Base-by-base conservation (phyloP, 345 rosid species). In the Citrus trifoliata region DNA sequence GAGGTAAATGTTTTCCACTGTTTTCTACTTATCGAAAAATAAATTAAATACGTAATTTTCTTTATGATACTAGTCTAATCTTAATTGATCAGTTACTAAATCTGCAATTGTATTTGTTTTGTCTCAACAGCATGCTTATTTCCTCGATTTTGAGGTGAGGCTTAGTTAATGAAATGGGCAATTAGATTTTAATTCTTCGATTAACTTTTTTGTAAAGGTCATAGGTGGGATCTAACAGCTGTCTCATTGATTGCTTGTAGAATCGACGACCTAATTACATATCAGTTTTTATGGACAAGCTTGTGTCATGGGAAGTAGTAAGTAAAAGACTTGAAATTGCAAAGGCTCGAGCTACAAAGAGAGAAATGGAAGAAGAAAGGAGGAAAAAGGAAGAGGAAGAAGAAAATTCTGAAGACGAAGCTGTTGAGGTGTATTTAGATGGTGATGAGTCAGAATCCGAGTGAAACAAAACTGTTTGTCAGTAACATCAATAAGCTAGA, bases 241-340 rank as follows among this genome's bases (percentile, higher is more conserved):
- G 9, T 18, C 46, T 6, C 35, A 6, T 59, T 48, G 32, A 70
- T 73, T 78, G 32, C 70, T 71, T 60, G 74, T 82, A 94, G 99
- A 94, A 86, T 76, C 91, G 85, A 32, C 87, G 98, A 48, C 87
- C 86, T 55, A 92, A 92, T 68, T 94, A 89, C 84, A 84, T 90
- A 82, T 84, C 89, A 13, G 83, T 78, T 58, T 94, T 88, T 82
- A 81, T 93, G 89, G 98, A 88, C 53, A 94, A 89, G 82, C 93
- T 96, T 37, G 97, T 94, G 7, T 96, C 98, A 63, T 94, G 98
- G 99, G 94, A 94, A 79, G 89, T 87, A n/a, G 95, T 90, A 21
- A 86, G 91, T 79, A 60, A 79, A 21, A 89, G 99, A 77, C 90
- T 93, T 18, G 92, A 90, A 80, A 73, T 74, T 78, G 97, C 99